These are phyloP conservation scores for Cucurbita argyrosperma DNA, from an alignment of 306 rosid species.

Conservation along the genomic window DNA sequence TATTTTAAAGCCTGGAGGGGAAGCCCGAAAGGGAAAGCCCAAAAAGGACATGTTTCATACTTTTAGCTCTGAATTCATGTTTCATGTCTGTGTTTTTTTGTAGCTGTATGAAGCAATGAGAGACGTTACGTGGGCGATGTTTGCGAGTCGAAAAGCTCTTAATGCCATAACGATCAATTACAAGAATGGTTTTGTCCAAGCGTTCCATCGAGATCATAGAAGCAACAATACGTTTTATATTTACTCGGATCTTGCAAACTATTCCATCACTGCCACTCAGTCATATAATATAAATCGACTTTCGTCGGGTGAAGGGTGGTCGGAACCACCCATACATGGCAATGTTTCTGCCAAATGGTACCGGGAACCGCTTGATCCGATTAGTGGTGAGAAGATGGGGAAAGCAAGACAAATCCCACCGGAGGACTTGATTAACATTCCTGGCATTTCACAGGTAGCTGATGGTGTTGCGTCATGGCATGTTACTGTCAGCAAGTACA, in stretches of 20 bases:
- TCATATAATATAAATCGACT: slow-evolving; percentile 18
- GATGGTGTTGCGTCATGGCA: slow-evolving; percentile 98
- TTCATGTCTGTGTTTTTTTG: slow-evolving; percentile 25
- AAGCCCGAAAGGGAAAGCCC: too few relatives aligned
- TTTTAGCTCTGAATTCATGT: background rate
- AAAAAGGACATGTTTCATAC: too few relatives aligned
- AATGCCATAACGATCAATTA: slow-evolving; percentile 86
- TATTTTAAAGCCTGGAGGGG: too few relatives aligned
- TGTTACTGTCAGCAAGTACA: slow-evolving; percentile 88
- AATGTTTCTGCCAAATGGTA: slow-evolving; percentile 79
- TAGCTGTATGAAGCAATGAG: slow-evolving; percentile 89
- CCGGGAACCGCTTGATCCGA: slow-evolving; percentile 83
- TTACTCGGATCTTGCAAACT: slow-evolving; percentile 76
- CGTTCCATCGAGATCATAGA: slow-evolving; percentile 80
- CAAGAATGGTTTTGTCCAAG: slow-evolving; percentile 88
- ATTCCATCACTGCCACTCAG: slow-evolving; percentile 46
- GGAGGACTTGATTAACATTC: slow-evolving; percentile 70
- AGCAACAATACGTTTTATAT: slow-evolving; percentile 83
- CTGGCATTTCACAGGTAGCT: slow-evolving; percentile 79
- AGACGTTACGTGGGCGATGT: slow-evolving; percentile 81
- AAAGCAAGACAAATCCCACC: slow-evolving; percentile 79
- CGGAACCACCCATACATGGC: slow-evolving; percentile 47
- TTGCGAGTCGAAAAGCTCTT: slow-evolving; percentile 76
- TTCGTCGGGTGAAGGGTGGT: slow-evolving; percentile 45
- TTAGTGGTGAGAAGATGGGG: slow-evolving; percentile 76